Evolutionary conservation across 768 basidiomycete species (phyloP).

Genomic region (Austroboletus eburneus): DNA sequence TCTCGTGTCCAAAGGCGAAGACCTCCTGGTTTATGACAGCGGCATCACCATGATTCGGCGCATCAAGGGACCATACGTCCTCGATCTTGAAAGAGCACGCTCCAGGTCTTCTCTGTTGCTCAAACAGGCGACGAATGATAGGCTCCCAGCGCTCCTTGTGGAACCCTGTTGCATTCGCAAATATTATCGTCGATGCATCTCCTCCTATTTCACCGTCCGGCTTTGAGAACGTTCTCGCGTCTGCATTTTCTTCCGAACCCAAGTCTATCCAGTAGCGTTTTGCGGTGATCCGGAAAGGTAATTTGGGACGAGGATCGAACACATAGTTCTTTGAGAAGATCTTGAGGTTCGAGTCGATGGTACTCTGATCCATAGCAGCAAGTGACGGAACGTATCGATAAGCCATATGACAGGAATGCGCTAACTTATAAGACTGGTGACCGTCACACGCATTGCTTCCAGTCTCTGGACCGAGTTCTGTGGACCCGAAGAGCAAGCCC

Average conservation of each 20-base stretch:
- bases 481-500: too few species aligned
- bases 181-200: not conserved
- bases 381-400: too few species aligned
- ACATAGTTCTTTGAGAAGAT: conserved; percentile 3
- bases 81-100: not conserved
- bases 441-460: too few species aligned
- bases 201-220: too few species aligned
- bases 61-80: conserved; percentile 8
- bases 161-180: not conserved
- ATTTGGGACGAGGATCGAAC: conserved; percentile 8
- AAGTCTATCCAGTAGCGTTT: conserved; percentile 7
- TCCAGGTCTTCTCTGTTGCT: not conserved
- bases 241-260: not conserved
- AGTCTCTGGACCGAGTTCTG: too few species aligned
- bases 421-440: too few species aligned
- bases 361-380: too few species aligned
- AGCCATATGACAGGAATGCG: too few species aligned
- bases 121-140: not conserved
- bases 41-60: conserved; percentile 8
- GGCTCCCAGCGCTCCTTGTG: conserved; percentile 14
- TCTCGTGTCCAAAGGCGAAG: not conserved
- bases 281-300: conserved; percentile 7
- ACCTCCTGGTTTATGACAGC: conserved; percentile 8
- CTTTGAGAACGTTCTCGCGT: not conserved
- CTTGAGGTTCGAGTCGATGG: too few species aligned